Evolutionary conservation across 1,284 basidiomycete species (phyloP).

Genomic region (Tilletia walkeri): DNA sequence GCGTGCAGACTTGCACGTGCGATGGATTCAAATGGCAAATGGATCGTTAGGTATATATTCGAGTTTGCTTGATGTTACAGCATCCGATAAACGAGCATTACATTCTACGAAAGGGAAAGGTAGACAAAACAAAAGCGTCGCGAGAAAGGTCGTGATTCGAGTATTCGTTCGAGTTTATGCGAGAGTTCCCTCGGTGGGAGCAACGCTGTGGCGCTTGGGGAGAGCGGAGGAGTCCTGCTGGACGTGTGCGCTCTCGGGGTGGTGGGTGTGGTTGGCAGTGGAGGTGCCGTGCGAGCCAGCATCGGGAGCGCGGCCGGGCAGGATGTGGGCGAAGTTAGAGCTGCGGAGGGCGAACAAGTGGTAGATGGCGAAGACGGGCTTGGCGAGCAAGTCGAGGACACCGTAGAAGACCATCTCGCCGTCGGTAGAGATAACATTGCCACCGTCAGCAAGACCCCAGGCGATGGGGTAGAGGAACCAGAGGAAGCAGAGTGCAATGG

Average conservation of each 20-base stretch:
- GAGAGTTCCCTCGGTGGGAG: constrained; percentile 1
- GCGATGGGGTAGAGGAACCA: constrained; percentile 58
- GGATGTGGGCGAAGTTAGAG: constrained; percentile 41
- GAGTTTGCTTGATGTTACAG: too few relatives aligned
- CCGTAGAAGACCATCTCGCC: constrained; percentile 64
- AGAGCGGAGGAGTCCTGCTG: background rate
- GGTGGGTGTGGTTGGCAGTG: background rate
- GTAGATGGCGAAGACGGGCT: constrained; percentile 52
- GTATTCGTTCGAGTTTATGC: background rate
- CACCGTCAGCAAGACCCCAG: constrained; percentile 62
- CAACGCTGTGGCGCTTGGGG: constrained; percentile 7
- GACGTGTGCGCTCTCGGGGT: background rate
- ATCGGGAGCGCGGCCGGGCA: constrained; percentile 6
- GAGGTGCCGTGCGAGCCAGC: background rate
- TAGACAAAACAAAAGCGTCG: too few relatives aligned
- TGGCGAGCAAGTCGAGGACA: constrained; percentile 63
- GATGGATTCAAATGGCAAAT: too few relatives aligned
- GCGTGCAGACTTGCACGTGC: too few relatives aligned
- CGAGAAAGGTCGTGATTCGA: background rate
- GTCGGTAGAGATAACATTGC: constrained; percentile 60
- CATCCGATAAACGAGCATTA: too few relatives aligned
- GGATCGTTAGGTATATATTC: too few relatives aligned
- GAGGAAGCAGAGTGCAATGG: constrained; percentile 44
- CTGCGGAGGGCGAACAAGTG: constrained; percentile 41
- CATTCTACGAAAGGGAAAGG: too few relatives aligned